Evolutionary conservation across 352 stramenopile genomes (phyloP).

Genomic region (Plasmopara halstedii): DNA sequence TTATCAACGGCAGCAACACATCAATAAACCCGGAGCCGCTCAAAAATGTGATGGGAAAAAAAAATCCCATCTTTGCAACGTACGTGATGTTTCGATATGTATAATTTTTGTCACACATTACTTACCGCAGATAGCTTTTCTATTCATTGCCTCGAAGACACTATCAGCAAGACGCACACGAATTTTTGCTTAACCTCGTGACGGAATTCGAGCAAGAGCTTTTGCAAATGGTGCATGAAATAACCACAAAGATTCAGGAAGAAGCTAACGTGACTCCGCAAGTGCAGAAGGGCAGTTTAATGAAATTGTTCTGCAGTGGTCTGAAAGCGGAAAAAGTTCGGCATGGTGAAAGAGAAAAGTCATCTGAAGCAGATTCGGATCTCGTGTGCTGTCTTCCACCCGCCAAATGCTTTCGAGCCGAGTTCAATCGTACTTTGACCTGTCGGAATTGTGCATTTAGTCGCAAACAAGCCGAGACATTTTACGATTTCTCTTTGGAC

Average conservation of each 20-base stretch:
- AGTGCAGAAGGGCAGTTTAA: constrained; percentile 32
- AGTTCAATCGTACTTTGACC: constrained; percentile 70
- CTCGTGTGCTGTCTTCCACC: constrained; percentile 51
- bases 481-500: constrained; percentile 85
- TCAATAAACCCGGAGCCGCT: constrained; percentile 73
- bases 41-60: constrained; percentile 71
- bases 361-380: constrained; percentile 23
- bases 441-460: constrained; percentile 73
- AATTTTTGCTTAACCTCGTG: constrained; percentile 80
- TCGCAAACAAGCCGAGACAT: constrained; percentile 68
- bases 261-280: constrained; percentile 17
- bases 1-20: constrained; percentile 52
- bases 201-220: constrained; percentile 83
- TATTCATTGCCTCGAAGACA: constrained; percentile 28
- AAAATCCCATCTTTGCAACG: constrained; percentile 77
- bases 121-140: constrained; percentile 4
- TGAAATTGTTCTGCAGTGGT: constrained; percentile 55
- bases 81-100: constrained; percentile 22
- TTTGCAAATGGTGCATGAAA: constrained; percentile 32
- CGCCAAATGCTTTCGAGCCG: constrained; percentile 69
- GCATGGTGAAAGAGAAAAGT: constrained; percentile 6
- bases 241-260: constrained; percentile 26
- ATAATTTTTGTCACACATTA: background rate
- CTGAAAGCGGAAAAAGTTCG: constrained; percentile 7
- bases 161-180: constrained; percentile 81